Evolutionary conservation across 2,329 filamentous ascomycete species (phyloP), one percentile per base, ranked within the genome.

Genomic region (Penicillium polonicum): DNA sequence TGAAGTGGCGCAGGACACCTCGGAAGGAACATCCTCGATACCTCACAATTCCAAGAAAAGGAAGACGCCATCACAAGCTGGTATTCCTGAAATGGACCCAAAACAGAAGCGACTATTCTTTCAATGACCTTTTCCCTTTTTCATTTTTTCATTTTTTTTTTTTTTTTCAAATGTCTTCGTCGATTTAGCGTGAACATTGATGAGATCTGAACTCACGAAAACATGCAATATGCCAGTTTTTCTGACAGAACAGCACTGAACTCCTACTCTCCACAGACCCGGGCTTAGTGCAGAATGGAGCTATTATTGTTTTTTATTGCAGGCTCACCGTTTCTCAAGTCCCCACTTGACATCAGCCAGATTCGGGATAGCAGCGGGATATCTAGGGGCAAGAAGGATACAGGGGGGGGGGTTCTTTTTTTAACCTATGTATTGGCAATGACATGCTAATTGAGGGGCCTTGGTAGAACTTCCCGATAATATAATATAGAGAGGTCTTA

Each of bases 1-100:
- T 45, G 91, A 97, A 67, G 88, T 86, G 0, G 87, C 94, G 1
- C 87, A 90, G 57, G 81, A 55, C 74, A 80, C 59, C 70, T 69
- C 48, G 50, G 68, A 61, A 62, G 58, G 21, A 35, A 19, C 55
- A 41, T 59, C 48, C 17, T 49, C 36, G 49, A 59, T 19, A 31
- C 46, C 42, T 5, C 19, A 50, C 6, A 59, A 10, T 31, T 36
- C 17, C 27, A 64, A 64, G 17, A 75, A 75, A 41, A 62, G 72
- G n/a, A 76, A 74, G 3, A 71, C 75, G 1, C 72, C 76, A 7
- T 64, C 66, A 3, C 61, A 65, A 21, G 50, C 61, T n/a, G 48
- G 50, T 13, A 25, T 44, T 17, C 12, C 57, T 6, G 58, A 63
- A 3, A 21, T 44, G 4, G 71, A 72, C 50, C 63, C 70, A n/a